Evolutionary conservation across 225 moss, liverwort and hornwort species (phyloP).

Genomic region (Sphagnum tenellum): DNA sequence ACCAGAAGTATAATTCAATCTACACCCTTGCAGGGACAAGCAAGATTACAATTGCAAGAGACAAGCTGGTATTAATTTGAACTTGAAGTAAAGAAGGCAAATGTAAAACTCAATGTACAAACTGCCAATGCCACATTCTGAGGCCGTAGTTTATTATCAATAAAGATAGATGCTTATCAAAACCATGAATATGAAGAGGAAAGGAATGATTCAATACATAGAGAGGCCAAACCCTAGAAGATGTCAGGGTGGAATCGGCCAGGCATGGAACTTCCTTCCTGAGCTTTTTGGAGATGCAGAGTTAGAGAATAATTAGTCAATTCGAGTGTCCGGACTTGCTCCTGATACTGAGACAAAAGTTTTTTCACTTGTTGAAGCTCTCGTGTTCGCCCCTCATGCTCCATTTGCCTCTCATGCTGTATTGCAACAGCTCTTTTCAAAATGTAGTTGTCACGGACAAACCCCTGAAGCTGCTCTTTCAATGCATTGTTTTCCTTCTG

Average conservation of each 20-base stretch:
- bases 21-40: no score
- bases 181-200: slow-evolving; percentile 3
- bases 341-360: slow-evolving; percentile 56
- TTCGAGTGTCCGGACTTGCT: slow-evolving; percentile 64
- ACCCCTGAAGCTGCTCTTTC: slow-evolving; percentile 61
- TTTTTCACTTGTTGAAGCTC: slow-evolving; percentile 69
- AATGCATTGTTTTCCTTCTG: slow-evolving; percentile 44
- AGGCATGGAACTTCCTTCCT: slow-evolving; percentile 77
- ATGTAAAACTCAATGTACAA: no score
- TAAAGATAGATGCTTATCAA: no score
- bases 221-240: slow-evolving; percentile 17
- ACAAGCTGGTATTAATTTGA: no score
- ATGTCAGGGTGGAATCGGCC: slow-evolving; percentile 81
- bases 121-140: no score
- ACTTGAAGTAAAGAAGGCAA: no score
- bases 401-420: slow-evolving; percentile 62
- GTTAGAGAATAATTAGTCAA: slow-evolving; percentile 55
- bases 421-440: slow-evolving; percentile 63
- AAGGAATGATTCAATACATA: background rate
- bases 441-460: slow-evolving; percentile 69
- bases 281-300: slow-evolving; percentile 69
- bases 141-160: no score
- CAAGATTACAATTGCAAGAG: no score
- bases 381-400: slow-evolving; percentile 49
- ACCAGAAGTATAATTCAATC: no score